Base-by-base conservation (phyloP, 2,329 filamentous ascomycete genomes). In the Colletotrichum sp. region DNA sequence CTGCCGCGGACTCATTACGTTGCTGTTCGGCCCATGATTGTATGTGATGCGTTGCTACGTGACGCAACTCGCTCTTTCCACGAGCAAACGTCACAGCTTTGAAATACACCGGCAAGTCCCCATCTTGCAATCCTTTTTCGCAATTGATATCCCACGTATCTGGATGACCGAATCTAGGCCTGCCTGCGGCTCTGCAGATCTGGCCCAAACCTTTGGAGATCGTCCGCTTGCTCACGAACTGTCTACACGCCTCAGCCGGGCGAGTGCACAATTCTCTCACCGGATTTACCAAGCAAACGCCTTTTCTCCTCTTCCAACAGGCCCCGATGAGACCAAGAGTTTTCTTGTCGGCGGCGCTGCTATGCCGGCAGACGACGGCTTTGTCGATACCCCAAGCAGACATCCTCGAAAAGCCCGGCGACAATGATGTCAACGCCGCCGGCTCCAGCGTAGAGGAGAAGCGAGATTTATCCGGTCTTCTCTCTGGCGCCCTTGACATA, bases 401-500 rank as follows among this genome's bases (percentile, higher is more conserved):
- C 21, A 13, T 21, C 21, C 8, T 10, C n/a, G 34, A 28, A 16
- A 69, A 28, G 52, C 12, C n/a, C n/a, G n/a, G 44, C n/a, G 12
- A 13, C 44, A 52, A 21, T 52, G 44, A 52, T 21, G 12, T 52
- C 44, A 52, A 52, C 44, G 44, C 44, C n/a, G n/a, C 44, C n/a
- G 44, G n/a, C n/a, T 52, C 30, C 13, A 28, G 30, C 28, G 21
- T 13, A 18, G 49, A 39, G n/a, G 65, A 75, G 60, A 67, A 49
- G 26, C 60, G 66, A 9, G 75, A 77, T 28, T 26, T 77, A 24
- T 76, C 74, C 21, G 66, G 59, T 26, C 59, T 76, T 28, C 44
- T 76, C 7, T 64, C 70, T 6, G 74, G 74, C n/a, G 44, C 65
- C n/a, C 44, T 76, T 3, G 77, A 73, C 34, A 44, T 79, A 18